Percentiles rank a stretch among this genome's conserved stretches.
Evolutionary conservation across 163 green algal species (phyloP).

Genomic region (Scenedesmus sp.): DNA sequence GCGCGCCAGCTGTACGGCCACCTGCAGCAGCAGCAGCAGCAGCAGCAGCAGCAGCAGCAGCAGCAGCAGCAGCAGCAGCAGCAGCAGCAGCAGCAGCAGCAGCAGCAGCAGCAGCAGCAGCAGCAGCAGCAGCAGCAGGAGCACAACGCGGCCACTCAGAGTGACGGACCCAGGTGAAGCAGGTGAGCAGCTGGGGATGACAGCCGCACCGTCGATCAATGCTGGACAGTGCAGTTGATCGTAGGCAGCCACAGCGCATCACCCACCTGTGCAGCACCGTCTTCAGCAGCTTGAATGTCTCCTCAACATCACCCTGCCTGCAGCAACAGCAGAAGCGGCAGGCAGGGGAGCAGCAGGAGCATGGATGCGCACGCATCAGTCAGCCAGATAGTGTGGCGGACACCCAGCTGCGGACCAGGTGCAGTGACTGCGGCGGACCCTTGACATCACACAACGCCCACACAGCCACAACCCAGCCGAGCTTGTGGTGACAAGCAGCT

Average conservation of each 20-base stretch:
- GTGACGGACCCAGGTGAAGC: background rate
- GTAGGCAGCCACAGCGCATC: background rate
- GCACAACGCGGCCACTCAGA: no score
- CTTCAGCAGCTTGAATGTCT: slow-evolving; percentile 42
- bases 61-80: slow-evolving; percentile 59
- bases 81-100: slow-evolving; percentile 64
- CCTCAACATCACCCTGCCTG: slow-evolving; percentile 44
- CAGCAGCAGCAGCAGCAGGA: no score
- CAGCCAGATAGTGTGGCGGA: no score
- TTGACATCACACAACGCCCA: no score
- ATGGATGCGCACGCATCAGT: no score
- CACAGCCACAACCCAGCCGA: background rate
- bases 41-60: background rate
- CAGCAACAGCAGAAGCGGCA: background rate
- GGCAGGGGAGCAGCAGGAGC: background rate
- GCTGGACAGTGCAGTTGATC: background rate
- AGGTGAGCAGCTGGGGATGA: background rate
- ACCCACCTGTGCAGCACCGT: slow-evolving; percentile 40
- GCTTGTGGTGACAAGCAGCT: no score
- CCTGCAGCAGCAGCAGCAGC: slow-evolving; percentile 20
- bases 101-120: background rate
- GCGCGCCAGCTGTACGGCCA: slow-evolving; percentile 54
- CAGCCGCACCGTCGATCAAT: background rate
- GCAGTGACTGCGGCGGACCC: no score
- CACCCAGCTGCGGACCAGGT: no score